Evolutionary conservation across 306 rosid species (phyloP).

Genomic region (Astragalus glycyphyllos): DNA sequence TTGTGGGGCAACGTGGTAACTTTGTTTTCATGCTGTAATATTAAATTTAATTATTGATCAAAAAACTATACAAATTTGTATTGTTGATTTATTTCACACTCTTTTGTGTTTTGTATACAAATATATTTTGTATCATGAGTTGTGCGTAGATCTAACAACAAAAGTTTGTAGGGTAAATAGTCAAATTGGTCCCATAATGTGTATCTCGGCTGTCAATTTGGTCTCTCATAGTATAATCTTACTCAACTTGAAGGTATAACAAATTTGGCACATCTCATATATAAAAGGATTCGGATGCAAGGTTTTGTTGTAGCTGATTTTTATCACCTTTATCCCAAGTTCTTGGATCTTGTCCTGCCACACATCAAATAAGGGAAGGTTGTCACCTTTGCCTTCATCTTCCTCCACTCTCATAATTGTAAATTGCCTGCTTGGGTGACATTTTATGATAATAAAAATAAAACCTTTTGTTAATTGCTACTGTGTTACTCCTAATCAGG

Average conservation of each 20-base stretch:
- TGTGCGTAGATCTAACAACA: no score
- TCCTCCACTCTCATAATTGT: neutral
- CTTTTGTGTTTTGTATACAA: no score
- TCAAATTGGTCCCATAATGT: no score
- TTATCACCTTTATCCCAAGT: constrained; percentile 41
- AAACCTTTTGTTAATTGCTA: neutral
- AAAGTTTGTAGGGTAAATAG: no score
- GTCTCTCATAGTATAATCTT: constrained; percentile 52
- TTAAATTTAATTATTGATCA: no score
- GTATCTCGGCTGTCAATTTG: no score
- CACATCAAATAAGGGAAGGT: constrained; percentile 39
- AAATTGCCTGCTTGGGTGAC: constrained; percentile 15
- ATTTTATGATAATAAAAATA: neutral
- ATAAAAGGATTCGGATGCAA: constrained; percentile 31
- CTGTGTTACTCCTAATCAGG: neutral
- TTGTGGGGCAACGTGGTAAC: no score
- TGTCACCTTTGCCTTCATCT: constrained; percentile 1
- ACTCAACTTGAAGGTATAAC: constrained; percentile 36
- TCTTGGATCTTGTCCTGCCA: constrained; percentile 39
- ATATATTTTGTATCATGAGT: no score
- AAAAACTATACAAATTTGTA: no score
- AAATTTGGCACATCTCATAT: constrained; percentile 40
- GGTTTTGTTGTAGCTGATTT: constrained; percentile 41
- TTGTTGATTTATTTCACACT: no score
- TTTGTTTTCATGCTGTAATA: no score